These are phyloP conservation scores for Camelina neglecta DNA, from an alignment of 345 rosid genomes.

Conservation along the genomic window DNA sequence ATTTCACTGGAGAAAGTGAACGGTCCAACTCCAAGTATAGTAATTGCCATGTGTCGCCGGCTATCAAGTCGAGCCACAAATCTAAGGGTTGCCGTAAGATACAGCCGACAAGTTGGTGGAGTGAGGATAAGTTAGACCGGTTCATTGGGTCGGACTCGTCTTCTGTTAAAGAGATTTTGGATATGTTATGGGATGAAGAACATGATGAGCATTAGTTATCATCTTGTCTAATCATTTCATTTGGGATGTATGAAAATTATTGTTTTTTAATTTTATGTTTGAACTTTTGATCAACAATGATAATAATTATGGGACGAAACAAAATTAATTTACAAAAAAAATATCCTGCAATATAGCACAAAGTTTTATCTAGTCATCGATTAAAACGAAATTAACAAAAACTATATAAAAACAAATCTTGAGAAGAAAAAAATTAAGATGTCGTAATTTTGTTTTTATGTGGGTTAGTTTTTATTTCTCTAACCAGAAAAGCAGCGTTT, in stretches of 20 bases:
- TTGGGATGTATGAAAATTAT: background rate
- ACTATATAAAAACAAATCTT: no score
- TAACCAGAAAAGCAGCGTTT: no score
- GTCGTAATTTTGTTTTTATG: no score
- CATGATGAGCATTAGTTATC: conserved; percentile 3
- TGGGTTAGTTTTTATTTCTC: no score
- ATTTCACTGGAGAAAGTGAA: background rate
- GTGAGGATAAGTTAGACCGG: conserved; percentile 31
- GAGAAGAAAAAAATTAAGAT: no score
- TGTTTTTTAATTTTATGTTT: background rate
- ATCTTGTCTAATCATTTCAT: background rate
- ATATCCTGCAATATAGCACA: no score
- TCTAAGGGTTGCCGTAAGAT: conserved; percentile 36
- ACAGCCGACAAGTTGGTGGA: conserved; percentile 7
- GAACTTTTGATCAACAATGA: background rate
- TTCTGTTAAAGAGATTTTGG: conserved; percentile 3
- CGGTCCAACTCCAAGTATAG: conserved; percentile 31
- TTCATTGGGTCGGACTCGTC: conserved; percentile 20
- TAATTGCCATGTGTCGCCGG: conserved; percentile 35
- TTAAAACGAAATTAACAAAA: no score
- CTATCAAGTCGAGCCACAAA: background rate
- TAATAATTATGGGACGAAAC: no score
- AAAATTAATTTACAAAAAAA: no score
- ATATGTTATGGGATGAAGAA: conserved; percentile 11
- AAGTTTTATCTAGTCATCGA: no score